Evolutionary conservation across 2,329 filamentous ascomycete genomes (phyloP).

Genomic region (Aciculosporium take): DNA sequence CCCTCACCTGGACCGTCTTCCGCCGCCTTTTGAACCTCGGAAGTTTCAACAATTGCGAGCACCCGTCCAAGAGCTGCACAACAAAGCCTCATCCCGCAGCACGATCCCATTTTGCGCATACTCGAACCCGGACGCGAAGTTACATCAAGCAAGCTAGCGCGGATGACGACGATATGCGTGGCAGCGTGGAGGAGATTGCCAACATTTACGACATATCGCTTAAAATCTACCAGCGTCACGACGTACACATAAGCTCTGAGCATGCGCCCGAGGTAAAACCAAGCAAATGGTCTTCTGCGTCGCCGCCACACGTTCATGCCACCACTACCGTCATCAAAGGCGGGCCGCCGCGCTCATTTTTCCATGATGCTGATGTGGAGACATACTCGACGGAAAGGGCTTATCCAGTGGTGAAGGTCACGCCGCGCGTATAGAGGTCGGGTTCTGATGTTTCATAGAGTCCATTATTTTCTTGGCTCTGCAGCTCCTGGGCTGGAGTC

Average conservation of each 20-base stretch:
- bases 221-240: constrained; percentile 24
- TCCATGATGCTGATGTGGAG: constrained; percentile 1
- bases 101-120: constrained; percentile 9
- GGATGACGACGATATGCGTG: constrained; percentile 12
- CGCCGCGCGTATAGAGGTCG: constrained; percentile 1
- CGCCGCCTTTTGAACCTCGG: constrained; percentile 21
- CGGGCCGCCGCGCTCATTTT: not conserved
- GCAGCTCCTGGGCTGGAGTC: too few relatives aligned
- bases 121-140: not conserved
- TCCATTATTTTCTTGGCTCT: too few relatives aligned
- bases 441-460: too few relatives aligned
- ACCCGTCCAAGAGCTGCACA: constrained; percentile 8
- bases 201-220: constrained; percentile 17
- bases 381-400: not conserved
- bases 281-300: constrained; percentile 1
- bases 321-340: constrained; percentile 6
- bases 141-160: constrained; percentile 2
- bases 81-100: not conserved
- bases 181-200: constrained; percentile 26
- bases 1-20: constrained; percentile 28
- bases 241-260: constrained; percentile 16
- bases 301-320: constrained; percentile 2
- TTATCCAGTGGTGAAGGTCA: not conserved
- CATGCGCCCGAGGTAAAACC: not conserved
- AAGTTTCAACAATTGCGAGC: constrained; percentile 11